These are phyloP conservation scores for Venturia pyrina DNA, from an alignment of 2,329 filamentous ascomycete species.

Conservation along the genomic window DNA sequence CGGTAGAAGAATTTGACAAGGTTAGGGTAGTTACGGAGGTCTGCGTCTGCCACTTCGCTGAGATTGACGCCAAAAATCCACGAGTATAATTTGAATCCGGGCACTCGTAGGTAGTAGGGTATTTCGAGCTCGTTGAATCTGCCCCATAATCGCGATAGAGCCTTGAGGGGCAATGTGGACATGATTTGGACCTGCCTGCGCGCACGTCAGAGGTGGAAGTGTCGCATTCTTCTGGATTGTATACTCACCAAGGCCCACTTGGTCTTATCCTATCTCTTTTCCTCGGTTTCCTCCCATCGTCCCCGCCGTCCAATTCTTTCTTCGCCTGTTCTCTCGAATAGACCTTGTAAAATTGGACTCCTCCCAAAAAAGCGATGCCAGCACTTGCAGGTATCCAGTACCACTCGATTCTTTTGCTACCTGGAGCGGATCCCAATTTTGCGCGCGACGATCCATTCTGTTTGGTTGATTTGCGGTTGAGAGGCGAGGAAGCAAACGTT, in stretches of 20 bases:
- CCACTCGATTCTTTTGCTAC: constrained; percentile 67
- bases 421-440: constrained; percentile 47
- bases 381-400: constrained; percentile 81
- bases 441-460: constrained; percentile 46
- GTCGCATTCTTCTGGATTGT: neutral
- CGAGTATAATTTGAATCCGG: constrained; percentile 85
- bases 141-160: constrained; percentile 81
- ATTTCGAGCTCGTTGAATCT: constrained; percentile 83
- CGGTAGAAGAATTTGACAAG: constrained; percentile 96
- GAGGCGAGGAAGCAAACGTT: constrained; percentile 1
- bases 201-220: neutral
- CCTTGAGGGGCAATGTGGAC: constrained; percentile 86
- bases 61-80: constrained; percentile 88
- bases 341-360: constrained; percentile 75
- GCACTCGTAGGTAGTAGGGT: constrained; percentile 76
- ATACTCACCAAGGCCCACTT: constrained; percentile 66
- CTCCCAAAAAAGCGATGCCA: constrained; percentile 73
- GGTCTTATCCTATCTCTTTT: constrained; percentile 57
- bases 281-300: constrained; percentile 27
- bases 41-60: constrained; percentile 75
- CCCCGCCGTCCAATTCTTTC: constrained; percentile 28
- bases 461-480: constrained; percentile 24
- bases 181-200: constrained; percentile 76
- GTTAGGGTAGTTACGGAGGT: constrained; percentile 84
- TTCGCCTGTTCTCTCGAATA: constrained; percentile 40